Evolutionary conservation across 352 stramenopile genomes (phyloP), one percentile per base, ranked within the genome.

Genomic region (Globisporangium camurandrum): DNA sequence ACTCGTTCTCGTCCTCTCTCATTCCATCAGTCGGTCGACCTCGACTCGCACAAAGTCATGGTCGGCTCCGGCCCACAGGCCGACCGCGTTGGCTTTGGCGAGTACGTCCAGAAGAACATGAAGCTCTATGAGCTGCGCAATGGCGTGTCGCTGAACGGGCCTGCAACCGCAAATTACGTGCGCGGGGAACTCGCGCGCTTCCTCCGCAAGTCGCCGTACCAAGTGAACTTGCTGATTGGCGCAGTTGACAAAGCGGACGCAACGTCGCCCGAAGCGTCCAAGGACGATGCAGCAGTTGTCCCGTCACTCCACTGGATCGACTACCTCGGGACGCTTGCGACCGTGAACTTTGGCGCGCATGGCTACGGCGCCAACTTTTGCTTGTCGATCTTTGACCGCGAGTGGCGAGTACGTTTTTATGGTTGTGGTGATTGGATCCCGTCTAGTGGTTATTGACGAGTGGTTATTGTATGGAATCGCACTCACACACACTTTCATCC

Each of bases 91-190:
- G 76, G 69, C 37, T 95, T 95, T 52, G 66, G 72, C 55, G 84
- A 95, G 59, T 95, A 93, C 63, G 65, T 95, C 27, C 82, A 93
- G 62, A 95, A 95, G 71, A 95, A 95, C 69, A 85, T 93, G 71
- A 95, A 95, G 74, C 75, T 95, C 6, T 93, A 95, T 56, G 81
- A 95, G 57, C 65, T 95, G 61, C 82, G 79, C 59, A 92, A 93
- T 56, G 84, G 81, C 46, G 82, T 95, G 54, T 76, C 75, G 61
- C 76, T 95, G 36, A 79, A 88, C 56, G 82, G 82, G 4, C 61
- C 78, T 4, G 78, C 82, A 34, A 88, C 84, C 0, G 84, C 84
- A 52, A 93, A 91, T 64, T 95, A 82, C 52, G 75, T 95, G 58
- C 84, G 84, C 26, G 66, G 66, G 8, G 82, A 95, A 49, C 65